These are phyloP conservation scores for Calycina marina DNA, from an alignment of 2,329 filamentous ascomycete species.

Conservation along the genomic window DNA sequence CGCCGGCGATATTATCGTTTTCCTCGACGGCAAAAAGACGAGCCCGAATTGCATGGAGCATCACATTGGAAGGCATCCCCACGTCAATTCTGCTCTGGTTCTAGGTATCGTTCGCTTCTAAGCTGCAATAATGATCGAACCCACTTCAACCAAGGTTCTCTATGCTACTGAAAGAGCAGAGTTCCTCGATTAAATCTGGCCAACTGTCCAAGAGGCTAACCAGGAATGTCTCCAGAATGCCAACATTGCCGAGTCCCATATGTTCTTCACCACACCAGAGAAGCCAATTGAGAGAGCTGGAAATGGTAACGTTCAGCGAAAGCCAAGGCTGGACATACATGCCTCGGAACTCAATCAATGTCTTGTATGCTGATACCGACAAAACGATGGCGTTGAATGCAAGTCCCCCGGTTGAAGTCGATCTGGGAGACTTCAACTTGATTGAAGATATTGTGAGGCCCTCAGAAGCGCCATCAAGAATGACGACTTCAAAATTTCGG, in stretches of 20 bases:
- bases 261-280: conserved; percentile 19
- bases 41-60: conserved; percentile 26
- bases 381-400: no score
- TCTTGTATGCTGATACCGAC: conserved; percentile 19
- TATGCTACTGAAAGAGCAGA: conserved; percentile 1
- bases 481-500: conserved; percentile 1
- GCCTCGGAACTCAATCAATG: conserved; percentile 20
- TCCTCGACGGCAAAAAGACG: conserved; percentile 30
- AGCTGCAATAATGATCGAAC: conserved; percentile 25
- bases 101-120: conserved; percentile 23
- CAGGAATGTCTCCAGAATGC: conserved; percentile 9
- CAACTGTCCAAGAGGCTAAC: conserved; percentile 22
- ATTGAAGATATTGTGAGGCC: no score
- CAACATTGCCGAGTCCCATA: conserved; percentile 18
- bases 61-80: conserved; percentile 22
- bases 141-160: background rate
- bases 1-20: conserved; percentile 27
- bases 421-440: no score
- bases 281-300: conserved; percentile 24
- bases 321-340: conserved; percentile 20
- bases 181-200: conserved; percentile 16
- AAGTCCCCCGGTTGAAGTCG: no score
- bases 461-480: no score
- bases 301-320: conserved; percentile 26
- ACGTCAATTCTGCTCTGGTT: conserved; percentile 22